phyloP scores from a whole-genome alignment of 257 asterid genomes.

The Craterostigma plantagineum region DNA sequence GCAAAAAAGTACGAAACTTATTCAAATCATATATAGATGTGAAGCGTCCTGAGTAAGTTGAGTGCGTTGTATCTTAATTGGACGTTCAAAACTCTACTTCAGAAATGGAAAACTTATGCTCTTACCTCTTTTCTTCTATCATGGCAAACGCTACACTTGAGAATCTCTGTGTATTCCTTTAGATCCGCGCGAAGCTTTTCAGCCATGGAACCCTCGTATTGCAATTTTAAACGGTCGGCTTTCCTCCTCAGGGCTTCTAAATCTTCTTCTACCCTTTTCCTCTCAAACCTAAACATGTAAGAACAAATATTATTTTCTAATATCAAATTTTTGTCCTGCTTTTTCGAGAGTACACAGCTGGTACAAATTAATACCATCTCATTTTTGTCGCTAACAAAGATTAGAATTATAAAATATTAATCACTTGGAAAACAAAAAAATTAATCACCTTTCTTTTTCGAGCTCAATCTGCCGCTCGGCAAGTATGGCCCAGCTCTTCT shows the following conservation, averaged over 20 bases:
- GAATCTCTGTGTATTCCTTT: constrained; percentile 71
- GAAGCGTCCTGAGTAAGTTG: no score
- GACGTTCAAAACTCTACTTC: constrained; percentile 2
- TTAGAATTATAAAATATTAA: constrained; percentile 4
- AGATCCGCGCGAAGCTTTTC: constrained; percentile 77
- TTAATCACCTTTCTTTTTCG: constrained; percentile 77
- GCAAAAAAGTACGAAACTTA: no score
- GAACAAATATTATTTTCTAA: background rate
- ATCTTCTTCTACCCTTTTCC: constrained; percentile 81
- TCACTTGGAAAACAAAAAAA: no score
- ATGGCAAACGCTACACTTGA: constrained; percentile 78
- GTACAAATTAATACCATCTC: no score
- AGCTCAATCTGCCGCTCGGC: constrained; percentile 71
- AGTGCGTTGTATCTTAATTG: background rate
- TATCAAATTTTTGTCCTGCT: no score
- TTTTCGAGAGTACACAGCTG: background rate
- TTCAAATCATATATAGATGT: no score
- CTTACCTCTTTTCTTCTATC: constrained; percentile 89
- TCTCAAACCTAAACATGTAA: constrained; percentile 38
- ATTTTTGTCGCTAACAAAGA: no score
- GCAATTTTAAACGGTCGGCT: constrained; percentile 33
- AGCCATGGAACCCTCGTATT: constrained; percentile 45
- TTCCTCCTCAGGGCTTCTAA: constrained; percentile 55
- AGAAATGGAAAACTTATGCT: background rate
- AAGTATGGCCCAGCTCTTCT: constrained; percentile 37